Percentiles rank a stretch among this genome's conserved stretches.
phyloP scores from a whole-genome alignment of 164 flowering plant species.

The Platanus orientalis region DNA sequence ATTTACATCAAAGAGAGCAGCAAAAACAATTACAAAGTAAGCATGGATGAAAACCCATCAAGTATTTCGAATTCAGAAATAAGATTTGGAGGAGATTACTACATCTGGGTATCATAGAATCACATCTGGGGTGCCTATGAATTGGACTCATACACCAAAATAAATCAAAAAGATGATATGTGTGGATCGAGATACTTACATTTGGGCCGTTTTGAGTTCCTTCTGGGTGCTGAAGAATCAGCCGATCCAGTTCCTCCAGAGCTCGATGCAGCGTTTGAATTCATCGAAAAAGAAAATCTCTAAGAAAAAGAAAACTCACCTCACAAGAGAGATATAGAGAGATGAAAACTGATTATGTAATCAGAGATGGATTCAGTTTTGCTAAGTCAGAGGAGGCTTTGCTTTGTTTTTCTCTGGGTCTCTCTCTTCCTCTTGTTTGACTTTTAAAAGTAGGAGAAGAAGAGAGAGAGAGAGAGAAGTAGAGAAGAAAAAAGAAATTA shows the following conservation, averaged over 20 bases:
- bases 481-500: not conserved
- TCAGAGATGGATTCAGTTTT: not conserved
- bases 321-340: not conserved
- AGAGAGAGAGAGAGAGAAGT: not conserved
- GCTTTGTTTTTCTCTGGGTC: not conserved
- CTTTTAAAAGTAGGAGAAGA: not conserved
- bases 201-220: conserved; percentile 61
- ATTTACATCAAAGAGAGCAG: not conserved
- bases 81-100: not conserved
- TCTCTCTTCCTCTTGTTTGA: not conserved
- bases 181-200: conserved; percentile 27
- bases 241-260: conserved; percentile 43
- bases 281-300: conserved; percentile 20
- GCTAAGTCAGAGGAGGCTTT: not conserved
- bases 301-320: not conserved
- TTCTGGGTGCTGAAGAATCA: conserved; percentile 38
- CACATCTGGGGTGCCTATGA: conserved; percentile 7
- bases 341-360: not conserved
- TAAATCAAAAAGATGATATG: not conserved
- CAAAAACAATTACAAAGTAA: not conserved
- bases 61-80: not conserved
- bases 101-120: conserved; percentile 14
- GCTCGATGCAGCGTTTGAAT: conserved; percentile 38
- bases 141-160: conserved; percentile 6
- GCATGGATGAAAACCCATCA: not conserved